Conservation (phyloP, 768 basidiomycete genomes). For the Kwoniella sp. region DNA sequence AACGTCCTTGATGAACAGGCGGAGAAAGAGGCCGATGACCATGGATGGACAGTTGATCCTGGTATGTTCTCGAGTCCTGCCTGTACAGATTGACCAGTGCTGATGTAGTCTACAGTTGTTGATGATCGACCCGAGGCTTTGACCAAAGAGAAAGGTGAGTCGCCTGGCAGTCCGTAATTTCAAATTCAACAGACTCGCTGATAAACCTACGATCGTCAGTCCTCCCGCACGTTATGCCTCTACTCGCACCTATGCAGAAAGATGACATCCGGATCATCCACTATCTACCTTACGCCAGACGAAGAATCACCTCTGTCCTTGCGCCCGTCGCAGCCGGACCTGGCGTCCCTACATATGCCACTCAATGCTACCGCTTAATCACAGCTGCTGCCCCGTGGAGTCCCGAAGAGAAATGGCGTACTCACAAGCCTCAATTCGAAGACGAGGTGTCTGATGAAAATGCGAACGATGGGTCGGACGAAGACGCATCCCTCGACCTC, state of each 20-base stretch:
- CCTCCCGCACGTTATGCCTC: background rate
- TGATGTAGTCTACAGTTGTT: slow-evolving; percentile 13
- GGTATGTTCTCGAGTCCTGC: slow-evolving; percentile 10
- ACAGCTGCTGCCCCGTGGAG: slow-evolving; percentile 47
- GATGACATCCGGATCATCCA: slow-evolving; percentile 19
- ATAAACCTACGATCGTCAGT: background rate
- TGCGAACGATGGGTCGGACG: background rate
- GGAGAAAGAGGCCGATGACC: slow-evolving; percentile 15
- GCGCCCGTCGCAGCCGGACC: background rate
- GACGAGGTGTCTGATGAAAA: slow-evolving; percentile 19
- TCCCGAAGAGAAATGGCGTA: slow-evolving; percentile 38
- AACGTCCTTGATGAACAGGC: background rate
- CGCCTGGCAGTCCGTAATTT: too few relatives aligned
- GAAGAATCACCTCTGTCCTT: slow-evolving; percentile 21
- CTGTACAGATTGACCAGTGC: background rate
- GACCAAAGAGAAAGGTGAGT: slow-evolving; percentile 20
- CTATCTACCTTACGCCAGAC: slow-evolving; percentile 37
- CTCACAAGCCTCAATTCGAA: slow-evolving; percentile 5
- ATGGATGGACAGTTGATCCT: slow-evolving; percentile 30
- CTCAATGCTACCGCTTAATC: slow-evolving; percentile 23
- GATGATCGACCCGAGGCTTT: slow-evolving; percentile 18
- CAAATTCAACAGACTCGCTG: too few relatives aligned
- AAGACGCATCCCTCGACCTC: background rate
- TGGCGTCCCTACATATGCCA: slow-evolving; percentile 8
- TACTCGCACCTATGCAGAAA: slow-evolving; percentile 1